Percentiles rank a stretch among this genome's conserved stretches.
These are phyloP conservation scores for Cladochytrium replicatum DNA, from an alignment of 192 early-diverging fungal genomes.

Conservation along the genomic window DNA sequence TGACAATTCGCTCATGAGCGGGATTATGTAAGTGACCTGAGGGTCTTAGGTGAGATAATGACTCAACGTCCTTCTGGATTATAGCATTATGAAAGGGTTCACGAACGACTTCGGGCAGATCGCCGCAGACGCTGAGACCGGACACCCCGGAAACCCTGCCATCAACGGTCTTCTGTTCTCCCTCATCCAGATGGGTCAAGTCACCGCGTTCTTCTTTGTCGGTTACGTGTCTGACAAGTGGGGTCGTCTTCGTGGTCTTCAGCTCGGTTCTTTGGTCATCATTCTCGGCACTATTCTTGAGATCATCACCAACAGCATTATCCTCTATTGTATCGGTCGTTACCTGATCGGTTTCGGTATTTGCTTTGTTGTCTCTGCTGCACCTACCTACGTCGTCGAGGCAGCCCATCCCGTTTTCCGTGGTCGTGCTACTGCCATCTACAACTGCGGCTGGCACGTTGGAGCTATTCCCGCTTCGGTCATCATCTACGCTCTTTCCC, in stretches of 20 bases:
- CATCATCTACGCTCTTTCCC: conserved; percentile 6
- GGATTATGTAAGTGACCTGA: conserved; percentile 4
- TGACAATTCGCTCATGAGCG: conserved; percentile 13
- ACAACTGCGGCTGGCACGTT: conserved; percentile 34
- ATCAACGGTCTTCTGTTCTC: conserved; percentile 1
- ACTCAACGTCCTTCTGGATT: too few relatives aligned
- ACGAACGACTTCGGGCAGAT: conserved; percentile 4
- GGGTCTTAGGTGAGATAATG: too few relatives aligned
- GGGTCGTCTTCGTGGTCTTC: conserved; percentile 13
- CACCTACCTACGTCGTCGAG: conserved; percentile 27
- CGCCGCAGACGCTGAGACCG: not conserved
- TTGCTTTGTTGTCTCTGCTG: conserved; percentile 14
- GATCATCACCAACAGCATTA: conserved; percentile 9
- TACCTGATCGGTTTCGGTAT: conserved; percentile 29
- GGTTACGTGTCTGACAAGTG: conserved; percentile 9
- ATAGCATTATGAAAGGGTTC: conserved; percentile 11
- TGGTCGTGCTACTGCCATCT: conserved; percentile 22
- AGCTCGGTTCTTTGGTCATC: conserved; percentile 13
- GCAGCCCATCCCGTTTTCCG: conserved; percentile 27
- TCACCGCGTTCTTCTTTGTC: conserved; percentile 11
- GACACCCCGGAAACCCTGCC: too few relatives aligned
- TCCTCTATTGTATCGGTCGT: conserved; percentile 12
- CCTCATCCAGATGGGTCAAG: conserved; percentile 7
- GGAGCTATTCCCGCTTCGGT: conserved; percentile 20
- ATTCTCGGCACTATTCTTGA: conserved; percentile 16